A percentile compares a stretch with the other conserved stretches of the same genome.
These are phyloP conservation scores for Trypanosomatidae sp. DNA, from an alignment of 208 protist genomes.

Conservation along the genomic window DNA sequence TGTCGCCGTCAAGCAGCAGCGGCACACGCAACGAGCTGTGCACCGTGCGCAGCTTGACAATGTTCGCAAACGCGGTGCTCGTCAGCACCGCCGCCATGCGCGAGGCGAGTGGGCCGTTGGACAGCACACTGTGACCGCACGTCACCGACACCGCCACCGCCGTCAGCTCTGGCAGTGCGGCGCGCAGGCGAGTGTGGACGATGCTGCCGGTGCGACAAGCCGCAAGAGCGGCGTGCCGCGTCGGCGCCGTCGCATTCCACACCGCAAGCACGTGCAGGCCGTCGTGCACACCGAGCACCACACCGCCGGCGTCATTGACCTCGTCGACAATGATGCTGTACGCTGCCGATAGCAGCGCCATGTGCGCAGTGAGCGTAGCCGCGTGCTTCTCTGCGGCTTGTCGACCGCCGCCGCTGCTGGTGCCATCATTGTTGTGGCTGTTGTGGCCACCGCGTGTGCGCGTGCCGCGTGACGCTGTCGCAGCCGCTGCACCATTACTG, in stretches of 20 bases:
- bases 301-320: background rate
- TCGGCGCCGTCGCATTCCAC: background rate
- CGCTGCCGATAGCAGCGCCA: background rate
- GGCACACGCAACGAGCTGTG: background rate
- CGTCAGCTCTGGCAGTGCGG: background rate
- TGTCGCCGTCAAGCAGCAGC: slow-evolving; percentile 3
- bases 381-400: too few species aligned
- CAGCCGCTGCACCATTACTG: too few species aligned
- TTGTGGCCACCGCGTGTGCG: too few species aligned
- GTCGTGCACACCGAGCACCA: background rate
- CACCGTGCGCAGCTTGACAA: background rate
- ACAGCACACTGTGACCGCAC: slow-evolving; percentile 3
- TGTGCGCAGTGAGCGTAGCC: background rate
- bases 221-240: background rate
- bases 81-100: background rate
- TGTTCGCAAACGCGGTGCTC: background rate
- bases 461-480: too few species aligned
- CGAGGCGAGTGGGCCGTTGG: background rate
- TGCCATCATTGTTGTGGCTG: too few species aligned
- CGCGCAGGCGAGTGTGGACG: background rate
- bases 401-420: too few species aligned
- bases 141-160: background rate
- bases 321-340: background rate
- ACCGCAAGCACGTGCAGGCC: background rate
- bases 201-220: background rate